Evolutionary conservation across 192 early-diverging fungal genomes (phyloP).

Genomic region (Allomyces macrogynus): DNA sequence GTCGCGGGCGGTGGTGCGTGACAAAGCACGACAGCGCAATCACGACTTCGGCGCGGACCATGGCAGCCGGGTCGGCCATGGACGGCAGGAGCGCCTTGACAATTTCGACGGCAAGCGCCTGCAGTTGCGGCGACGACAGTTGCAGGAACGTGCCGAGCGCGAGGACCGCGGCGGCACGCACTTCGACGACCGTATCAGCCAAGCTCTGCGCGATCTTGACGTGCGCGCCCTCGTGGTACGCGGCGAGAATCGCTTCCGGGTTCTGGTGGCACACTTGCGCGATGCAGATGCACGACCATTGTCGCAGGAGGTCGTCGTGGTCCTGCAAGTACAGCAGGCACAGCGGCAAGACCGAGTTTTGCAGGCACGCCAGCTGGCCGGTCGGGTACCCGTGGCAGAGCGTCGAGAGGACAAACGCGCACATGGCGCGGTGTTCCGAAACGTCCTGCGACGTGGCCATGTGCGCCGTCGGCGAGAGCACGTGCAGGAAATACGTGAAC

Average conservation of each 20-base stretch:
- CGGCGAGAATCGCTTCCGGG: slow-evolving; percentile 43
- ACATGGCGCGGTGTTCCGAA: slow-evolving; percentile 80
- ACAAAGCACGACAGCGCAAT: slow-evolving; percentile 53
- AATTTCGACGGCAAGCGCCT: slow-evolving; percentile 50
- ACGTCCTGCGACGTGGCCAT: slow-evolving; percentile 43
- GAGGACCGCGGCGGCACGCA: slow-evolving; percentile 61
- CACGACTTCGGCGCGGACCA: slow-evolving; percentile 77
- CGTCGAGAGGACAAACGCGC: slow-evolving; percentile 79
- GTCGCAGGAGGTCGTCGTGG: slow-evolving; percentile 33
- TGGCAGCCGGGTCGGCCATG: slow-evolving; percentile 61
- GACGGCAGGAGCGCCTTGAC: slow-evolving; percentile 41
- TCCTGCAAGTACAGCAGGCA: slow-evolving; percentile 48
- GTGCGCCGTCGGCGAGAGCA: slow-evolving; percentile 52
- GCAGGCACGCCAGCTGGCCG: slow-evolving; percentile 70
- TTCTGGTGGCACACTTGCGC: slow-evolving; percentile 66
- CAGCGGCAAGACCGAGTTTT: slow-evolving; percentile 43
- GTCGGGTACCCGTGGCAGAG: slow-evolving; percentile 68
- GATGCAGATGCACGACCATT: slow-evolving; percentile 78
- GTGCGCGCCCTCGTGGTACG: slow-evolving; percentile 39
- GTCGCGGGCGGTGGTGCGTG: slow-evolving; percentile 36
- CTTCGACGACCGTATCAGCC: slow-evolving; percentile 50
- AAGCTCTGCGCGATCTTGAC: slow-evolving; percentile 34
- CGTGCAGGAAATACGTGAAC: slow-evolving; percentile 79
- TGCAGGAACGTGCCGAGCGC: slow-evolving; percentile 62
- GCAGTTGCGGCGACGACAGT: slow-evolving; percentile 41